Evolutionary conservation across 805 yeast species (phyloP).

Genomic region (Cephaloascus fragrans): DNA sequence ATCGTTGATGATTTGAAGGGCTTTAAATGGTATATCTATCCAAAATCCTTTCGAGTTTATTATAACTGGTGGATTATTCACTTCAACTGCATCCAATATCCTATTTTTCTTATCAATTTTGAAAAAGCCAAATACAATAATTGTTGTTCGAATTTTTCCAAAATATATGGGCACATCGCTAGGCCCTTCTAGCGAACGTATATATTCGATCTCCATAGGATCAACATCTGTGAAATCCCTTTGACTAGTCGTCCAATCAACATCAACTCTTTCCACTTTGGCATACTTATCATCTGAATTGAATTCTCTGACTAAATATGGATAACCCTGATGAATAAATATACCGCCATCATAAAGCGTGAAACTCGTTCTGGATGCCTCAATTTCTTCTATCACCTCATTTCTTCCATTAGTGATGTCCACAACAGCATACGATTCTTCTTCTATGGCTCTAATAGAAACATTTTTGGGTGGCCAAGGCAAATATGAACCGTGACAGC

Average conservation of each 20-base stretch:
- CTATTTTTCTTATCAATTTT: slow-evolving; percentile 68
- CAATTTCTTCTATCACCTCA: slow-evolving; percentile 78
- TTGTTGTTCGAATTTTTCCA: slow-evolving; percentile 67
- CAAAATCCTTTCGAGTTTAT: slow-evolving; percentile 75
- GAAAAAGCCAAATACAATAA: slow-evolving; percentile 85
- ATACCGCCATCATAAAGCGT: slow-evolving; percentile 90
- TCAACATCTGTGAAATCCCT: slow-evolving; percentile 92
- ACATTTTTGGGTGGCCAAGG: slow-evolving; percentile 81
- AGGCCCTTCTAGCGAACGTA: slow-evolving; percentile 42
- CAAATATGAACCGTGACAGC: slow-evolving; percentile 46
- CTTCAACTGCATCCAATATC: slow-evolving; percentile 90
- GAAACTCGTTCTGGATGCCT: slow-evolving; percentile 80
- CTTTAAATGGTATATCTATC: slow-evolving; percentile 74
- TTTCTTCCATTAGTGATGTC: slow-evolving; percentile 76
- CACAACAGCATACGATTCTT: slow-evolving; percentile 77
- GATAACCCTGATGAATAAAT: slow-evolving; percentile 86
- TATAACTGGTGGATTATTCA: slow-evolving; percentile 74
- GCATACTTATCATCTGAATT: slow-evolving; percentile 74
- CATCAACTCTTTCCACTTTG: slow-evolving; percentile 78
- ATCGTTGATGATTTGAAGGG: slow-evolving; percentile 44
- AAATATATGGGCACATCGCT: slow-evolving; percentile 54
- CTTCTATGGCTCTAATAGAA: slow-evolving; percentile 75
- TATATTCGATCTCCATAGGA: slow-evolving; percentile 61
- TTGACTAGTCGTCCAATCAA: slow-evolving; percentile 89
- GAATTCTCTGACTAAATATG: slow-evolving; percentile 79